Evolutionary conservation across 441 rosid genomes (phyloP).

Genomic region (Pelargonium myrrhifolium): DNA sequence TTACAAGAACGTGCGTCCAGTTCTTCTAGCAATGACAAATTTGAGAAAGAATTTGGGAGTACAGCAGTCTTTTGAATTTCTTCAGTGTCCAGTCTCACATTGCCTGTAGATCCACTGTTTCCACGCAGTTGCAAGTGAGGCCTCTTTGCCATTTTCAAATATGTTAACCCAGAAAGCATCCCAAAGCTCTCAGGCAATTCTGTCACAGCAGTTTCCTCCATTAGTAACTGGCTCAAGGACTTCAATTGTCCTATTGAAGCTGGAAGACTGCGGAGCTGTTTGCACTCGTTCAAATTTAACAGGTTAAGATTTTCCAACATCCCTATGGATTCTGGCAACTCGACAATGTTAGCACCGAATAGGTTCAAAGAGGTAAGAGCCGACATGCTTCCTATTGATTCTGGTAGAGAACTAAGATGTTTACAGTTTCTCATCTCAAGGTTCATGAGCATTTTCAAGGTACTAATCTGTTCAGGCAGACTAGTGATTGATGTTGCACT

Average conservation of each 20-base stretch:
- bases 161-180: conserved; percentile 36
- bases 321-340: conserved; percentile 47
- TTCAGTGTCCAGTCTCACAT: neutral
- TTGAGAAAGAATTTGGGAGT: conserved; percentile 40
- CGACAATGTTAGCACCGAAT: conserved; percentile 29
- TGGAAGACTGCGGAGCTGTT: conserved; percentile 44
- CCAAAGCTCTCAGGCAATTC: conserved; percentile 55
- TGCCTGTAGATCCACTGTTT: neutral
- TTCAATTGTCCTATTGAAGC: conserved; percentile 44
- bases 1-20: conserved; percentile 53
- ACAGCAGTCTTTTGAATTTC: conserved; percentile 11
- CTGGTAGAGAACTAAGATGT: conserved; percentile 35
- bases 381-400: conserved; percentile 35
- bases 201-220: conserved; percentile 37
- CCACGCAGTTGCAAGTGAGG: conserved; percentile 9
- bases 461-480: conserved; percentile 40
- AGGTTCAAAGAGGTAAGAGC: conserved; percentile 32
- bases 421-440: conserved; percentile 37
- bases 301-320: conserved; percentile 33
- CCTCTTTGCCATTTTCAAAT: conserved; percentile 36
- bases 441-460: conserved; percentile 31
- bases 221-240: conserved; percentile 35
- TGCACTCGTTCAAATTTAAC: conserved; percentile 32
- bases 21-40: conserved; percentile 39
- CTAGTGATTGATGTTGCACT: conserved; percentile 31